phyloP scores from a whole-genome alignment of 257 asterid genomes.

The Pogostemon cablin region DNA sequence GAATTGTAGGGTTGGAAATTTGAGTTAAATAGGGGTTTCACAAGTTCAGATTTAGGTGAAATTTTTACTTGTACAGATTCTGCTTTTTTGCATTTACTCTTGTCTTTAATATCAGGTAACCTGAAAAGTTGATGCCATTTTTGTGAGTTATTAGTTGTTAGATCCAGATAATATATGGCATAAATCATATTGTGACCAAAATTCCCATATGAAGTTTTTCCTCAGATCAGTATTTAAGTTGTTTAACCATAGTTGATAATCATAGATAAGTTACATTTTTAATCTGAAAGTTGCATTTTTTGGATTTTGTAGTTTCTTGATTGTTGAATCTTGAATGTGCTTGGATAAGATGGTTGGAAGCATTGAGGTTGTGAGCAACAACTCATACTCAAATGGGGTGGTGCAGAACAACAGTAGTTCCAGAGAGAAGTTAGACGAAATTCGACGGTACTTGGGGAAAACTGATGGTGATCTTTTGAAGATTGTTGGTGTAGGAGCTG shows the following conservation, averaged over 20 bases:
- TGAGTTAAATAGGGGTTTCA: constrained; percentile 29
- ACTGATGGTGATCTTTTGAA: constrained; percentile 63
- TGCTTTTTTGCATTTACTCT: constrained; percentile 25
- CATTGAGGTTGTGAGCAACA: constrained; percentile 46
- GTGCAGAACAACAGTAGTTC: constrained; percentile 45
- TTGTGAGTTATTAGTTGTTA: constrained; percentile 33
- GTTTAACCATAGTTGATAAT: not conserved
- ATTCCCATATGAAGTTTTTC: constrained; percentile 10
- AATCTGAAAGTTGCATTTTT: constrained; percentile 6
- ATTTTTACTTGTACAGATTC: constrained; percentile 47
- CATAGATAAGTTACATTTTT: not conserved
- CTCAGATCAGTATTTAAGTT: not conserved
- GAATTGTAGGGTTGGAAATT: constrained; percentile 42
- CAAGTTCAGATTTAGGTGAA: constrained; percentile 58
- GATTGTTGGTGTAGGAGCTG: constrained; percentile 88
- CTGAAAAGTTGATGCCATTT: constrained; percentile 36
- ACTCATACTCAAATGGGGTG: constrained; percentile 49
- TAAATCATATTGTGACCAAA: not conserved
- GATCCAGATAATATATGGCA: constrained; percentile 23
- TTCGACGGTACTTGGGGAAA: constrained; percentile 61
- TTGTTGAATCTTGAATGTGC: constrained; percentile 30
- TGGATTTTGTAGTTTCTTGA: constrained; percentile 28
- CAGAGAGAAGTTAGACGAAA: constrained; percentile 75
- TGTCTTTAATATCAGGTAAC: constrained; percentile 26
- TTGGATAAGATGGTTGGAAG: constrained; percentile 72